Conservation (phyloP, 2,329 filamentous ascomycete species). For the Aspergillus ochraceoroseus region DNA sequence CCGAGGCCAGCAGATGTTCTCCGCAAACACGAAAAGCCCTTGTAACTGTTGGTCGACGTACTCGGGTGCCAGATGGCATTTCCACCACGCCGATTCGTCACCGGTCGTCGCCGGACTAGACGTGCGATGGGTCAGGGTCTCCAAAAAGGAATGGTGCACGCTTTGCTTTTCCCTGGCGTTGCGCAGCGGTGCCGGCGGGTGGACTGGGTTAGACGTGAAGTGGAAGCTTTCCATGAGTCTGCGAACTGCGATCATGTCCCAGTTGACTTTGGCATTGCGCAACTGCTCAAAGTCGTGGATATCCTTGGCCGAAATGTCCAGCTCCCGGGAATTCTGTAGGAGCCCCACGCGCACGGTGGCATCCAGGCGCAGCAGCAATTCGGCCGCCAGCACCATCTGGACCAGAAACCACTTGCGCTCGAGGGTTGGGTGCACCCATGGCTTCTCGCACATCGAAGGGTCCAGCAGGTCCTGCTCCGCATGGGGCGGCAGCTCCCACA, state of each 20-base stretch:
- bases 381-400: constrained; percentile 52
- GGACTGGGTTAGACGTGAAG: constrained; percentile 31
- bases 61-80: constrained; percentile 37
- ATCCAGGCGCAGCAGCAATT: constrained; percentile 52
- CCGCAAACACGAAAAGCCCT: constrained; percentile 50
- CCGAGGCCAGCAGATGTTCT: constrained; percentile 49
- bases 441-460: constrained; percentile 14
- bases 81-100: constrained; percentile 30
- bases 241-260: constrained; percentile 53
- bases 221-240: constrained; percentile 51
- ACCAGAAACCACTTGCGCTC: constrained; percentile 53
- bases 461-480: constrained; percentile 33
- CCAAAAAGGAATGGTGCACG: constrained; percentile 24
- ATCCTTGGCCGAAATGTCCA: constrained; percentile 43
- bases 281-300: constrained; percentile 45
- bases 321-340: constrained; percentile 36
- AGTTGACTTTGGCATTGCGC: constrained; percentile 51
- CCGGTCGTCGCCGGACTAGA: constrained; percentile 13
- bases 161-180: constrained; percentile 15
- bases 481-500: constrained; percentile 42
- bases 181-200: no score
- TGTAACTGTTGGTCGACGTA: constrained; percentile 44
- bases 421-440: constrained; percentile 27
- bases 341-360: constrained; percentile 43
- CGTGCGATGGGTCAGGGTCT: constrained; percentile 23